A percentile compares a stretch with the other conserved stretches of the same genome.
phyloP scores from a whole-genome alignment of 345 rosid species.

The Hevea brasiliensis region DNA sequence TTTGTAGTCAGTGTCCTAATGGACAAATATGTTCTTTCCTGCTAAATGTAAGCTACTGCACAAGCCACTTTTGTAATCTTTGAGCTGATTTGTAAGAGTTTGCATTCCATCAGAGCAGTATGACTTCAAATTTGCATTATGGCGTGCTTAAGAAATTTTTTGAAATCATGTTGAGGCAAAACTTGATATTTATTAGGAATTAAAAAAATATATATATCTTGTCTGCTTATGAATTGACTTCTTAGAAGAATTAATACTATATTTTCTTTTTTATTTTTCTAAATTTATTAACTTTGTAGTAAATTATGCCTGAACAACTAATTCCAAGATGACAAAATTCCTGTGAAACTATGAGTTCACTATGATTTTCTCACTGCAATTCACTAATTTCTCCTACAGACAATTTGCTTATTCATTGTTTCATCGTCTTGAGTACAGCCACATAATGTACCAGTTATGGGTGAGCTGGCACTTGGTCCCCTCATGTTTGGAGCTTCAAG shows the following conservation, averaged over 20 bases:
- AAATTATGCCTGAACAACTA: neutral
- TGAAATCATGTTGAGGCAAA: neutral
- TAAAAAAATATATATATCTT: neutral
- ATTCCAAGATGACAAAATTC: neutral
- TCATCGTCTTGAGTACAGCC: constrained; percentile 48
- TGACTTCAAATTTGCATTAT: neutral
- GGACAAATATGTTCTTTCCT: neutral
- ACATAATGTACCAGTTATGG: constrained; percentile 56
- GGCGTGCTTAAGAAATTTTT: constrained; percentile 2
- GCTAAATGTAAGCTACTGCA: neutral
- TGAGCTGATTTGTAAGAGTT: neutral
- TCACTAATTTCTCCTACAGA: neutral
- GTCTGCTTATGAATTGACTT: neutral
- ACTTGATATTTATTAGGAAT: neutral
- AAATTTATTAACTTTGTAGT: neutral
- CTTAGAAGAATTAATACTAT: neutral
- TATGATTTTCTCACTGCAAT: neutral
- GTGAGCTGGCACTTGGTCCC: constrained; percentile 85
- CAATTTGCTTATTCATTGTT: constrained; percentile 12
- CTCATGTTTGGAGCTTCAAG: constrained; percentile 84
- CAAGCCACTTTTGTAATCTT: neutral
- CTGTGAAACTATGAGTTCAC: neutral
- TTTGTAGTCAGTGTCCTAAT: neutral
- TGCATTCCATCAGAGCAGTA: neutral
- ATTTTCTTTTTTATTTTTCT: neutral